Conservation (phyloP, 257 asterid species). For the Datura wrightii region DNA sequence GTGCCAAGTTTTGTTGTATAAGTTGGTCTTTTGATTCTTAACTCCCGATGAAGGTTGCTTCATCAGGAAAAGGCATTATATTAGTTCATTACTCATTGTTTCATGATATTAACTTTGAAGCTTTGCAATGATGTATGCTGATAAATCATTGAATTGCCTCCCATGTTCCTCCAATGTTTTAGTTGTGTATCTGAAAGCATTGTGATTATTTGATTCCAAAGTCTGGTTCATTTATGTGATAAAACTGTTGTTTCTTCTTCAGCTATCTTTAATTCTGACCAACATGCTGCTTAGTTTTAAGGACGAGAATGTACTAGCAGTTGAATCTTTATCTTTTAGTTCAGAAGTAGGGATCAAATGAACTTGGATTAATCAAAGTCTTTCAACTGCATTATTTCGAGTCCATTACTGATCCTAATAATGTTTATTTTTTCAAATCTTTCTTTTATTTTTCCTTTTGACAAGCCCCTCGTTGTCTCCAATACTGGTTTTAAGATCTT, state of each 20-base stretch:
- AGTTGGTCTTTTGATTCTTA: background rate
- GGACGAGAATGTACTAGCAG: constrained; percentile 2
- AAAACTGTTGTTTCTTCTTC: background rate
- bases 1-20: background rate
- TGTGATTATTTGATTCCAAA: background rate
- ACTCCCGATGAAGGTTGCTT: background rate
- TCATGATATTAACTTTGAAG: background rate
- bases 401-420: background rate
- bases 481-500: background rate
- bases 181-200: background rate
- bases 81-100: background rate
- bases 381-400: background rate
- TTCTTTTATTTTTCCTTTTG: background rate
- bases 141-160: background rate
- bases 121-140: background rate
- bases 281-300: background rate
- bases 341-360: background rate
- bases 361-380: background rate
- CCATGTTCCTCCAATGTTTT: background rate
- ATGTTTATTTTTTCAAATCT: background rate
- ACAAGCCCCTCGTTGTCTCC: background rate
- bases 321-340: background rate
- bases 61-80: background rate
- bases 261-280: background rate
- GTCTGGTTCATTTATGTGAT: background rate